Evolutionary conservation across 345 rosid genomes (phyloP).

Genomic region (Salix koriyanagi): DNA sequence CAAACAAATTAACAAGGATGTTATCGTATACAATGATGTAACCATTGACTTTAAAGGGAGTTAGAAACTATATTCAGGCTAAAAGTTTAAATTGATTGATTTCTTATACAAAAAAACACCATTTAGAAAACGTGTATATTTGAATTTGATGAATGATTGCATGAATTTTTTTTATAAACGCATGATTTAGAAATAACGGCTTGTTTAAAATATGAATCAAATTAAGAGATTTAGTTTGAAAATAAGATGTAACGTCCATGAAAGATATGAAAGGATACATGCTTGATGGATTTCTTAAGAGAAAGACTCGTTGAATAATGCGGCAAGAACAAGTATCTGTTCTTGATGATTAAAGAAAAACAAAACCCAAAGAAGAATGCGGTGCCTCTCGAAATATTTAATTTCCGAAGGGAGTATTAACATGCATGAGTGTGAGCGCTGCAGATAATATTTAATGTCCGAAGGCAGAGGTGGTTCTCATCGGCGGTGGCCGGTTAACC

Average conservation of each 20-base stretch:
- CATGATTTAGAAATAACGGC: background rate
- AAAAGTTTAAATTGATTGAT: no score
- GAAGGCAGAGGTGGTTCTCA: background rate
- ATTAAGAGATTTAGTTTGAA: background rate
- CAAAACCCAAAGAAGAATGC: background rate
- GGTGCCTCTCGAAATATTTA: slow-evolving; percentile 26
- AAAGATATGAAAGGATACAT: background rate
- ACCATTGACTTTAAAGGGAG: no score
- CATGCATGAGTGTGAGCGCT: background rate
- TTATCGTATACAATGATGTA: no score
- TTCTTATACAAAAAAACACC: no score
- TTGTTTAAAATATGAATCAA: background rate
- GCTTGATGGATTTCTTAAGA: no score
- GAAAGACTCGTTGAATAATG: no score
- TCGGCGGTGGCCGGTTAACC: slow-evolving; percentile 22
- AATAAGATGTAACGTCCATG: background rate
- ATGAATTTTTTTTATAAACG: background rate
- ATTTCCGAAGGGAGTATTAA: background rate
- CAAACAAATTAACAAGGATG: no score
- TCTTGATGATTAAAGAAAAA: background rate
- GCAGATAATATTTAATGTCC: background rate
- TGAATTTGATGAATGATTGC: background rate
- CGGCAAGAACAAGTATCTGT: no score
- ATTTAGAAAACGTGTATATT: no score
- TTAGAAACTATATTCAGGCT: no score